Conservation (phyloP, 169 alveolate species). For the Ichthyophthirius multifiliis region DNA sequence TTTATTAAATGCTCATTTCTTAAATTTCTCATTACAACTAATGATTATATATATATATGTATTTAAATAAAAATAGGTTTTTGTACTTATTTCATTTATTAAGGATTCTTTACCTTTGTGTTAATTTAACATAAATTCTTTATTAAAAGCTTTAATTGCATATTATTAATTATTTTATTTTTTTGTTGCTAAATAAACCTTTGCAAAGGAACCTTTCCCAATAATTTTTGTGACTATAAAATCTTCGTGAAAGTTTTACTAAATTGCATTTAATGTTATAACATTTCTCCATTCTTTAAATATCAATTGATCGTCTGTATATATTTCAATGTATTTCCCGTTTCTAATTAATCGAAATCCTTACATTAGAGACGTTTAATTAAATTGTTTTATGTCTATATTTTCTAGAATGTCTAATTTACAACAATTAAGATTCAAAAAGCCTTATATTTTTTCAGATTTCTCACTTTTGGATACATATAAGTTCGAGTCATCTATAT, state of each 20-base stretch:
- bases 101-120: conserved; percentile 32
- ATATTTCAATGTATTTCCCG: conserved; percentile 11
- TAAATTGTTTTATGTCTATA: background rate
- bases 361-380: background rate
- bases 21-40: conserved; percentile 37
- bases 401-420: background rate
- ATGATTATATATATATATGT: too few relatives aligned
- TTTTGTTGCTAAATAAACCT: conserved; percentile 38
- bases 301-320: background rate
- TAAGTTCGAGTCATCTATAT: background rate
- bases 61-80: too few relatives aligned
- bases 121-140: conserved; percentile 30
- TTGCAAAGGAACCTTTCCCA: conserved; percentile 43
- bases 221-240: conserved; percentile 35
- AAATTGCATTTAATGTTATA: background rate
- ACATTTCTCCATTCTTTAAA: background rate
- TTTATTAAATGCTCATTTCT: conserved; percentile 48
- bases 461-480: background rate
- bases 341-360: conserved; percentile 24
- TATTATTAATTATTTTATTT: conserved; percentile 5
- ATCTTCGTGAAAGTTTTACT: conserved; percentile 43
- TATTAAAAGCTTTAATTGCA: conserved; percentile 45
- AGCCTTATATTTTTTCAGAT: background rate
- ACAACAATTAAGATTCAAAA: background rate
- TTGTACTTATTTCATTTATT: conserved; percentile 24